Conservation (phyloP, 257 asterid species). For the Nicotiana attenuata region DNA sequence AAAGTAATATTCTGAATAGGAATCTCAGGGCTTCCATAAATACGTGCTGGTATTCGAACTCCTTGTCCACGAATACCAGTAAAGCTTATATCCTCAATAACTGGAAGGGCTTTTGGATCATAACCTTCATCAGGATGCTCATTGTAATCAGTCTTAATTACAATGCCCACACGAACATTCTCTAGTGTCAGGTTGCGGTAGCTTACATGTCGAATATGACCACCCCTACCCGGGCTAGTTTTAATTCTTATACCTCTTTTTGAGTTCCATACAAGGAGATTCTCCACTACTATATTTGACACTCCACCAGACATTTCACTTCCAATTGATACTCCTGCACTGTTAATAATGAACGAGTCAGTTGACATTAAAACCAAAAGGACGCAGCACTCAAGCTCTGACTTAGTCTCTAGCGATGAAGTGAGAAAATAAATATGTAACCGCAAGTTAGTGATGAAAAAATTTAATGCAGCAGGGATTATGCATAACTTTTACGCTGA, state of each 20-base stretch:
- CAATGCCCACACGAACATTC: conserved; percentile 85
- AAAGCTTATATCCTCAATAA: conserved; percentile 58
- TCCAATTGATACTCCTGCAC: conserved; percentile 94
- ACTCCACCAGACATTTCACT: conserved; percentile 99
- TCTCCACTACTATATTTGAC: conserved; percentile 58
- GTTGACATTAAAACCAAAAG: background rate
- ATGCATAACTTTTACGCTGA: background rate
- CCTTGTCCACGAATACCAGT: conserved; percentile 68
- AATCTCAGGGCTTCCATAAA: conserved; percentile 77
- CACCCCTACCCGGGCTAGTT: conserved; percentile 87
- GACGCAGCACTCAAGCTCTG: too few relatives aligned
- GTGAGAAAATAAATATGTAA: background rate
- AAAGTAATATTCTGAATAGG: conserved; percentile 64
- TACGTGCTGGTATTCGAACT: conserved; percentile 84
- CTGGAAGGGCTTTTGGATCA: conserved; percentile 69
- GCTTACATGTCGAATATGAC: conserved; percentile 53
- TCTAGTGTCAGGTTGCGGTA: conserved; percentile 69
- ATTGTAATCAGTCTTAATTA: conserved; percentile 80
- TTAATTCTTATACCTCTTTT: conserved; percentile 83
- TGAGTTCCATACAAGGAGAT: conserved; percentile 80
- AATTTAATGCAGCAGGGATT: background rate
- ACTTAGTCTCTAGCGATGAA: background rate
- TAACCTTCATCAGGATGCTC: conserved; percentile 84
- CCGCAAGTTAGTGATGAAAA: background rate
- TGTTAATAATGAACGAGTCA: conserved; percentile 33